Conservation (phyloP, 2,329 filamentous ascomycete species). For the Phyllosticta paracitricarpa region DNA sequence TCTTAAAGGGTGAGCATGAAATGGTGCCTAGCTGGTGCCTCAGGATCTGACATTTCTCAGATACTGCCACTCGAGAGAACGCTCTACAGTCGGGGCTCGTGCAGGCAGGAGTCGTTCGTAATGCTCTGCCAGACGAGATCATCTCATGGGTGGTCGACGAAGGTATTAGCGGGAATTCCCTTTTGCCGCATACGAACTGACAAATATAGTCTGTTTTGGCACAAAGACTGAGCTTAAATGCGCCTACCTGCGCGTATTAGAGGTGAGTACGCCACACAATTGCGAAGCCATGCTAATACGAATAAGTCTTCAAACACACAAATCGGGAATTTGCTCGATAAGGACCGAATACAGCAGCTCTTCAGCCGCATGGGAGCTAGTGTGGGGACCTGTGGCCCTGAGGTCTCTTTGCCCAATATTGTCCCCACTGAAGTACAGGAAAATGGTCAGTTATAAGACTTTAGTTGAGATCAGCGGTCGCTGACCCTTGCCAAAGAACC, state of each 20-base stretch:
- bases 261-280: slow-evolving; percentile 18
- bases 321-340: neutral
- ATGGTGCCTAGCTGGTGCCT: no score
- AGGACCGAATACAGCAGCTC: neutral
- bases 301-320: neutral
- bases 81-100: slow-evolving; percentile 35
- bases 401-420: neutral
- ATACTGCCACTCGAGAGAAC: slow-evolving; percentile 20
- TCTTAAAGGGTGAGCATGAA: neutral
- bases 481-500: slow-evolving; percentile 1
- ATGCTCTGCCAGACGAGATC: slow-evolving; percentile 28
- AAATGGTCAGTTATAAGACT: neutral
- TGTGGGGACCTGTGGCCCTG: neutral
- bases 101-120: slow-evolving; percentile 26
- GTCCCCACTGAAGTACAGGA: neutral
- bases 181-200: neutral
- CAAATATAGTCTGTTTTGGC: slow-evolving; percentile 13
- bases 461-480: neutral
- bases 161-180: neutral
- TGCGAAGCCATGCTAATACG: slow-evolving; percentile 10
- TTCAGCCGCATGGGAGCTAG: neutral
- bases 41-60: neutral
- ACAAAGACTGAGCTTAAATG: slow-evolving; percentile 25
- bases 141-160: slow-evolving; percentile 35
- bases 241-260: slow-evolving; percentile 25